A percentile compares a stretch with the other conserved stretches of the same genome.
phyloP scores from a whole-genome alignment of 495 filamentous ascomycete genomes.

The Penicillium daleae region DNA sequence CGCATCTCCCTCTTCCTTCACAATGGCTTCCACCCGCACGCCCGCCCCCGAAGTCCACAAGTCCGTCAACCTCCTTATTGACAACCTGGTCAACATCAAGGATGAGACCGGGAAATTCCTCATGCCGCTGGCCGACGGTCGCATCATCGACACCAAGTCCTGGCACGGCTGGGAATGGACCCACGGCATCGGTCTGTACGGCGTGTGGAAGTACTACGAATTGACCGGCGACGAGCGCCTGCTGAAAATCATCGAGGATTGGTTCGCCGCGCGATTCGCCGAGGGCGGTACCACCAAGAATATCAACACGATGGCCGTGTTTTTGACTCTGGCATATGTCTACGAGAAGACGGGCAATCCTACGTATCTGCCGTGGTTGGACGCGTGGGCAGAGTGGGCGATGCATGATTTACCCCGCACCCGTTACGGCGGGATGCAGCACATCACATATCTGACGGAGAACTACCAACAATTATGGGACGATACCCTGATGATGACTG shows the following conservation, averaged over 20 bases:
- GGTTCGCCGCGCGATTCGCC: slow-evolving; percentile 67
- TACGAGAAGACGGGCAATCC: slow-evolving; percentile 67
- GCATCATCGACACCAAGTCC: slow-evolving; percentile 77
- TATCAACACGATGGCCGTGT: slow-evolving; percentile 78
- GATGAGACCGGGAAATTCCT: slow-evolving; percentile 72
- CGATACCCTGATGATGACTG: slow-evolving; percentile 83
- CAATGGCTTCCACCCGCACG: slow-evolving; percentile 26
- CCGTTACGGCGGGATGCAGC: slow-evolving; percentile 72
- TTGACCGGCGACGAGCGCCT: slow-evolving; percentile 57
- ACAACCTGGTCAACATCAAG: slow-evolving; percentile 70
- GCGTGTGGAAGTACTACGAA: slow-evolving; percentile 76
- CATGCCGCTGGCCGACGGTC: slow-evolving; percentile 65
- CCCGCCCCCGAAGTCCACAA: slow-evolving; percentile 51
- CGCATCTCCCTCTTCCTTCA: slow-evolving; percentile 3
- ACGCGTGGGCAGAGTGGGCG: slow-evolving; percentile 76
- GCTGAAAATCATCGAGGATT: slow-evolving; percentile 64
- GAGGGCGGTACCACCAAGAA: slow-evolving; percentile 76
- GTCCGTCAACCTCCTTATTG: slow-evolving; percentile 62
- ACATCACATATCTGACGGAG: slow-evolving; percentile 61
- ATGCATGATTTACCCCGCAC: slow-evolving; percentile 73
- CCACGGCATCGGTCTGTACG: slow-evolving; percentile 75
- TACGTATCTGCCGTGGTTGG: slow-evolving; percentile 69
- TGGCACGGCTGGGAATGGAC: slow-evolving; percentile 85
- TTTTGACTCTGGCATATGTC: slow-evolving; percentile 70
- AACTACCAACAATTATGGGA: slow-evolving; percentile 77